A percentile compares a stretch with the other conserved stretches of the same genome.
Evolutionary conservation across 2,329 filamentous ascomycete species (phyloP).

Genomic region (Penicillium sp.): DNA sequence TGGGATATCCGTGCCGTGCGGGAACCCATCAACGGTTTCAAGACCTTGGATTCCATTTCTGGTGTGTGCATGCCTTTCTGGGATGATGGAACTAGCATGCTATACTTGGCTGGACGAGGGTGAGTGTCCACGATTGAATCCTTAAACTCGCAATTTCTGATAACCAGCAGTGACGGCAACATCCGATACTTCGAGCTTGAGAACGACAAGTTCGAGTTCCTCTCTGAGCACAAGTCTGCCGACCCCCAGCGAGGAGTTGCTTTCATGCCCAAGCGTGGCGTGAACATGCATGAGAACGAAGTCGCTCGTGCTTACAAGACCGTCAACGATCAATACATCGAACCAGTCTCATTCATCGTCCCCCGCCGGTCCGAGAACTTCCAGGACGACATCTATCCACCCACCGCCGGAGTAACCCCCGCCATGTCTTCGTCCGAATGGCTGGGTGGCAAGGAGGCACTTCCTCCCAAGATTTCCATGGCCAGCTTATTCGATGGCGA

Average conservation of each 20-base stretch:
- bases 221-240: slow-evolving; percentile 94
- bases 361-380: slow-evolving; percentile 90
- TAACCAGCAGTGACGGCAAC: slow-evolving; percentile 74
- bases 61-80: slow-evolving; percentile 99
- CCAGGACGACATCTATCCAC: slow-evolving; percentile 95
- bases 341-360: slow-evolving; percentile 96
- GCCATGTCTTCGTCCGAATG: slow-evolving; percentile 79
- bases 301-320: slow-evolving; percentile 96
- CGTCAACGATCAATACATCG: slow-evolving; percentile 88
- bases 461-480: slow-evolving; percentile 89
- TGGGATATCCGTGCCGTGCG: slow-evolving; percentile 83
- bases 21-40: slow-evolving; percentile 87
- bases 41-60: slow-evolving; percentile 88
- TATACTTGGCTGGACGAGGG: slow-evolving; percentile 98
- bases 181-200: slow-evolving; percentile 99
- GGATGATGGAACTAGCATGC: slow-evolving; percentile 92
- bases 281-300: slow-evolving; percentile 97
- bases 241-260: slow-evolving; percentile 94
- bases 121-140: slow-evolving; percentile 47
- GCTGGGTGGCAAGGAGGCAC: slow-evolving; percentile 77
- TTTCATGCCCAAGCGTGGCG: slow-evolving; percentile 89
- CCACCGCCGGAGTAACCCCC: slow-evolving; percentile 74
- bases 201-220: slow-evolving; percentile 97
- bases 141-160: slow-evolving; percentile 8
- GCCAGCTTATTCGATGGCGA: slow-evolving; percentile 87